Base-by-base conservation (phyloP, 2,329 filamentous ascomycete genomes). In the Pyrenophora seminiperda region DNA sequence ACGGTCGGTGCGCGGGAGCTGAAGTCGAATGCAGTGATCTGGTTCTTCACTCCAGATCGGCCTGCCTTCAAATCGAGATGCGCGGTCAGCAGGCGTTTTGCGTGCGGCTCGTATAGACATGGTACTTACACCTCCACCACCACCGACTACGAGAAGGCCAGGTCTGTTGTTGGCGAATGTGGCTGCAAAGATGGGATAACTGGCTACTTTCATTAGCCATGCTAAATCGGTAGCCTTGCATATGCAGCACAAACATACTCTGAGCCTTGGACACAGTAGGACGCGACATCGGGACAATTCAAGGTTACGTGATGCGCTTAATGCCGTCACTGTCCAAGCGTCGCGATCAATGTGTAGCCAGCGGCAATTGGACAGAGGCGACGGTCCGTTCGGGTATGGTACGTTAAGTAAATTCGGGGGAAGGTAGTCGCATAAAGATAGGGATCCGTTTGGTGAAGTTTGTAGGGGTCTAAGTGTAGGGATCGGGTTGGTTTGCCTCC, bases 131-230 rank as follows among this genome's bases (percentile, higher is more conserved):
- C 93, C 93, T 58, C 93, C 93, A 54, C 93, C 93, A 43, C 93
- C 93, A 30, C 96, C 89, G 7, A 96, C 77, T 18, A 97, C 79
- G 57, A 86, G 86, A 56, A 83, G 83, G 52, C 87, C 82, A 76
- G 95, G 65, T 86, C 59, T 61, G 65, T 87, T 82, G 42, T 88
- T 90, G 68, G 96, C 91, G 73, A 96, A 97, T 68, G 91, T 91
- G 71, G 91, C 89, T 47, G 88, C 85, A 73, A 91, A 96, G 51
- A 96, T 83, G 40, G 92, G 92, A 73, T 93, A 97, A 15, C 61
- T 63, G 41, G 65, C 62, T 65, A 40, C 14, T 20, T 18, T 4
- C 4, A 20, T 61, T 31, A 62, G 45, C 20, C 24, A 18, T 11
- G 7, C 4, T 33, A 18, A 10, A 13, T 30, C 15, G 18, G 2